Conservation (phyloP, 2,329 filamentous ascomycete genomes). For the Neodidymelliopsis sp. region DNA sequence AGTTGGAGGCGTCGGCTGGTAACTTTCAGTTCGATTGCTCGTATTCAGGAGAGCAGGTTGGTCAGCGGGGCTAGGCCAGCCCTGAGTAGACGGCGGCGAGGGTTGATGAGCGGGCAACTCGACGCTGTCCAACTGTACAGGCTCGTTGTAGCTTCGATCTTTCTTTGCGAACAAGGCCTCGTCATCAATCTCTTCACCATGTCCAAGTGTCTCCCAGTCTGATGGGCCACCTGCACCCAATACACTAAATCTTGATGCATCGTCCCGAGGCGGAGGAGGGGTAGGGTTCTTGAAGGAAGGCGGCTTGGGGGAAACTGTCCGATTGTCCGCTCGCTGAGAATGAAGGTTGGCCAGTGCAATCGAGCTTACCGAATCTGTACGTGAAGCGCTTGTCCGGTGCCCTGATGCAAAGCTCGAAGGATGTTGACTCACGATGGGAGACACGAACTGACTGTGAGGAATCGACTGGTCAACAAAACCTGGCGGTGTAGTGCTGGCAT, state of each 20-base stretch:
- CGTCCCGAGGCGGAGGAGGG: conserved; percentile 37
- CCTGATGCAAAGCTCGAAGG: conserved; percentile 35
- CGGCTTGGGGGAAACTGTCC: conserved; percentile 37
- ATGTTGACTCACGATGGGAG: conserved; percentile 39
- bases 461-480: conserved; percentile 37
- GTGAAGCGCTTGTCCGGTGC: conserved; percentile 25
- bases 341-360: conserved; percentile 41
- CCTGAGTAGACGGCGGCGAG: conserved; percentile 34
- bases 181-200: conserved; percentile 45
- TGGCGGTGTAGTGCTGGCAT: conserved; percentile 33
- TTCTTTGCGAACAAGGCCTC: conserved; percentile 45
- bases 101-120: conserved; percentile 40
- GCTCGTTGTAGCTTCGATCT: conserved; percentile 21
- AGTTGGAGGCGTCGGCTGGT: conserved; percentile 44
- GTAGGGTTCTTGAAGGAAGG: conserved; percentile 26
- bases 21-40: conserved; percentile 29
- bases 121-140: conserved; percentile 34
- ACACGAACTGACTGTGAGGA: conserved; percentile 43
- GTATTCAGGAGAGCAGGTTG: conserved; percentile 25
- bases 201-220: conserved; percentile 50
- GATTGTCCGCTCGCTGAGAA: conserved; percentile 33
- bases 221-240: conserved; percentile 46
- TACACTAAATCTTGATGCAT: conserved; percentile 42
- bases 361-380: conserved; percentile 43
- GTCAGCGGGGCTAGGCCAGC: conserved; percentile 43